Evolutionary conservation across 495 filamentous ascomycete species (phyloP), one percentile per base, ranked within the genome.

Genomic region (Aspergillus cavernicola): DNA sequence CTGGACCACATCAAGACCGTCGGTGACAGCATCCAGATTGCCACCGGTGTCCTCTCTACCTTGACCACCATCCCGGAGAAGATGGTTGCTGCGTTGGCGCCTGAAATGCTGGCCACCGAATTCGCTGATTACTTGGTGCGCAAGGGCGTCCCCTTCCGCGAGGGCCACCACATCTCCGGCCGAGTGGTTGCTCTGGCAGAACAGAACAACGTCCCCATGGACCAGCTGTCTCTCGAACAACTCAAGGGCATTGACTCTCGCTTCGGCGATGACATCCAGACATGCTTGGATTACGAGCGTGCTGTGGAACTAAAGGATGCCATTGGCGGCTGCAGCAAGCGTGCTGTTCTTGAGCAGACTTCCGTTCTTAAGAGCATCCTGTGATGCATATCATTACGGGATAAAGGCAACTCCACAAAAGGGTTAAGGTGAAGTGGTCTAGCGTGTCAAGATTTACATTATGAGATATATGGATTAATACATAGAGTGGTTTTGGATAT

Each of bases 101-200:
- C 84, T 0, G 83, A 85, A 61, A 89, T 90, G 85, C 80, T 89
- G 16, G 85, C 84, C 28, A 90, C 86, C 18, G 91, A 96, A 60
- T 75, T 96, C 35, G 92, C 92, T 18, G 92, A 96, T 64, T 96
- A 95, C 68, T 79, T 96, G 4, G 92, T 96, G 33, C 80, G 89
- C 59, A 92, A 93, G 78, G 89, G 90, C 31, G 87, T 93, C 18
- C 86, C 78, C 13, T 80, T 80, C 67, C 75, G 77, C 37, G 87
- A 95, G 74, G 89, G 90, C 1, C 90, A 96, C 74, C 90, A 95
- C 70, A 91, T 96, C 66, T 87, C 86, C 3, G 92, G 92, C 10
- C 82, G 81, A 38, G 73, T 89, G 8, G 92, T 96, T 12, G 83
- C 84, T 32, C 70, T 88, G 24, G 85, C 84, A 0, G 91, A 96